Conservation (phyloP, 2,329 filamentous ascomycete species). For the Annulohypoxylon truncatum region DNA sequence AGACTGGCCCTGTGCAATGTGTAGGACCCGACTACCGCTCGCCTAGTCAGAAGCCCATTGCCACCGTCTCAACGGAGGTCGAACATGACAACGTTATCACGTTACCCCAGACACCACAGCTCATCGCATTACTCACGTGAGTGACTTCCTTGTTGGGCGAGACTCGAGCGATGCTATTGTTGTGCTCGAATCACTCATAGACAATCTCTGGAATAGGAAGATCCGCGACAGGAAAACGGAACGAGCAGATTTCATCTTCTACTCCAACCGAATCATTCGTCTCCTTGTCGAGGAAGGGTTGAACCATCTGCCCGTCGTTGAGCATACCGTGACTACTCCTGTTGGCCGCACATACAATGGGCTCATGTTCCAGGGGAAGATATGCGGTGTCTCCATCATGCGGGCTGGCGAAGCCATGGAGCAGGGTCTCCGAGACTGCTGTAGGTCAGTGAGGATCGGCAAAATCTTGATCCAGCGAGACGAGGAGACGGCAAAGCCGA, state of each 20-base stretch:
- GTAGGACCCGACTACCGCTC: slow-evolving; percentile 85
- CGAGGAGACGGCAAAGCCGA: slow-evolving; percentile 91
- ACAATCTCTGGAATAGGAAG: slow-evolving; percentile 71
- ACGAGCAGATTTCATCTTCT: slow-evolving; percentile 98
- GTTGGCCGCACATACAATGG: slow-evolving; percentile 89
- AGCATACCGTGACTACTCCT: slow-evolving; percentile 89
- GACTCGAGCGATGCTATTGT: slow-evolving; percentile 21
- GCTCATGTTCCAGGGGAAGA: slow-evolving; percentile 96
- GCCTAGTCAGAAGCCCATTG: slow-evolving; percentile 81
- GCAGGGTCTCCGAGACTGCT: slow-evolving; percentile 94
- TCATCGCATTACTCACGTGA: slow-evolving; percentile 97
- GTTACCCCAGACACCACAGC: slow-evolving; percentile 91
- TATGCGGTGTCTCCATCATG: slow-evolving; percentile 99
- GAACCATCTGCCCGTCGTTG: slow-evolving; percentile 93
- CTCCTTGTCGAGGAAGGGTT: slow-evolving; percentile 96
- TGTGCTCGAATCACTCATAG: slow-evolving; percentile 29
- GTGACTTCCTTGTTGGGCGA: slow-evolving; percentile 56
- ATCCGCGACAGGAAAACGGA: slow-evolving; percentile 92
- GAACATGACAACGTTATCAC: slow-evolving; percentile 89
- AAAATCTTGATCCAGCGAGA: slow-evolving; percentile 99
- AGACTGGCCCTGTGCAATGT: slow-evolving; percentile 65
- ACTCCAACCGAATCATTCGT: slow-evolving; percentile 97
- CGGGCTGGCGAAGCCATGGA: slow-evolving; percentile 98
- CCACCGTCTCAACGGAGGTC: slow-evolving; percentile 87
- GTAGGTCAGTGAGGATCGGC: slow-evolving; percentile 95